Evolutionary conservation across 768 basidiomycete species (phyloP), one percentile per base, ranked within the genome.

Genomic region (Russula dissimulans): DNA sequence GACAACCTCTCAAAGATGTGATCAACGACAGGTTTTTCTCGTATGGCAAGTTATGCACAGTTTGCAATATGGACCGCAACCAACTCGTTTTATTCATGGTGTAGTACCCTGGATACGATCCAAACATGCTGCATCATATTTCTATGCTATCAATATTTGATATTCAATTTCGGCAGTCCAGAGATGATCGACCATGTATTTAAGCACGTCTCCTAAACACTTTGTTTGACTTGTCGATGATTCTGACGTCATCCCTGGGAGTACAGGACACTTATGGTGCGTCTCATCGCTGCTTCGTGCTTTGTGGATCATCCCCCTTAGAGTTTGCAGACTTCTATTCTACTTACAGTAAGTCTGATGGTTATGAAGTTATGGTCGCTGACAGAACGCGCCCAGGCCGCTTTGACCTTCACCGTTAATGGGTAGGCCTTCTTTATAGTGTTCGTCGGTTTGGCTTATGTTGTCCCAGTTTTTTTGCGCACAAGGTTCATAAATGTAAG

Each of bases 401-500:
- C 38, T 31, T 38, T 56, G 32, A 63, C 54, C 0, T 56, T 61
- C 39, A 56, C 22, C 14, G 62, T 61, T 14, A 61, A 63, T 36
- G 49, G 62, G 62, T 63, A 41, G 17, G 60, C n/a, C 8, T 50
- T 36, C 7, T 3, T 43, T 9, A 5, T 8, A 5, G 29, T 10
- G 9, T 10, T 26, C 15, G 1, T 29, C n/a, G 4, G 18, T 36
- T 15, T 55, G 29, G 42, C 31, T 45, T n/a, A 49, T 32, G 14
- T 29, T 36, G 36, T 26, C 6, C 5, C 29, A 61, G 62, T n/a
- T 63, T 61, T 43, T 63, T 53, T 26, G 29, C 43, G 32, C 36
- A 56, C 31, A 61, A 55, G 42, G 44, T 63, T 22, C 59, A 63
- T 44, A 63, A 18, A 56, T 34, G 62, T 60, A 54, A 14, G 44